phyloP scores from a whole-genome alignment of 495 filamentous ascomycete species.

The Neurospora pannonica region DNA sequence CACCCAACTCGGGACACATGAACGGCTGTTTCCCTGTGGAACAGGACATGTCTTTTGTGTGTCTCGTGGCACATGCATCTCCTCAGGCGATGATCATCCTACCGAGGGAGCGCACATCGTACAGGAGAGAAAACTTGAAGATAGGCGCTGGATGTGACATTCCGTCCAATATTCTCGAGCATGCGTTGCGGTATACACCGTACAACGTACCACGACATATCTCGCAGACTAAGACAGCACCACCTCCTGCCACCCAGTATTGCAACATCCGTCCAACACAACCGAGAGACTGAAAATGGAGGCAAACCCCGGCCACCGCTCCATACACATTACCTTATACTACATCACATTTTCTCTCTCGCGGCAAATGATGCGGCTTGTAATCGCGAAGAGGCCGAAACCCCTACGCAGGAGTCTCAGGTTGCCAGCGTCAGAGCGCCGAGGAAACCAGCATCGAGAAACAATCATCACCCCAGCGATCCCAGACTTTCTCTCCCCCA shows the following conservation, averaged over 20 bases:
- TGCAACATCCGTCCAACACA: neutral
- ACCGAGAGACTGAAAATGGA: neutral
- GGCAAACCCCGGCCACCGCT: neutral
- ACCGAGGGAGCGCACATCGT: neutral
- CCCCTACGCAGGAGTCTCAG: neutral
- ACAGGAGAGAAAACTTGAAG: neutral
- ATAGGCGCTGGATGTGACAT: neutral
- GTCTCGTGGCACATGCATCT: neutral
- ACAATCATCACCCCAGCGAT: neutral
- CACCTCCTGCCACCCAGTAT: neutral
- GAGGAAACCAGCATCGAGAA: neutral
- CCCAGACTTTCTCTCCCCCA: neutral
- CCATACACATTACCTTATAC: neutral
- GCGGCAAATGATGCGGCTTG: neutral
- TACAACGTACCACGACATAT: neutral
- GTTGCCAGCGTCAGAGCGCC: neutral
- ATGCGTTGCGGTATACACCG: neutral
- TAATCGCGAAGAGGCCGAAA: neutral
- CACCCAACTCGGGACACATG: neutral
- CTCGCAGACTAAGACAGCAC: neutral
- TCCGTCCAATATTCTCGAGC: neutral
- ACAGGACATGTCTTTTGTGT: neutral
- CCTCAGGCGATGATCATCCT: neutral
- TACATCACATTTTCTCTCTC: neutral
- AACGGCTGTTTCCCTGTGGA: neutral